These are phyloP conservation scores for Alternaria gansuensis DNA, from an alignment of 2,329 filamentous ascomycete genomes.

Conservation along the genomic window DNA sequence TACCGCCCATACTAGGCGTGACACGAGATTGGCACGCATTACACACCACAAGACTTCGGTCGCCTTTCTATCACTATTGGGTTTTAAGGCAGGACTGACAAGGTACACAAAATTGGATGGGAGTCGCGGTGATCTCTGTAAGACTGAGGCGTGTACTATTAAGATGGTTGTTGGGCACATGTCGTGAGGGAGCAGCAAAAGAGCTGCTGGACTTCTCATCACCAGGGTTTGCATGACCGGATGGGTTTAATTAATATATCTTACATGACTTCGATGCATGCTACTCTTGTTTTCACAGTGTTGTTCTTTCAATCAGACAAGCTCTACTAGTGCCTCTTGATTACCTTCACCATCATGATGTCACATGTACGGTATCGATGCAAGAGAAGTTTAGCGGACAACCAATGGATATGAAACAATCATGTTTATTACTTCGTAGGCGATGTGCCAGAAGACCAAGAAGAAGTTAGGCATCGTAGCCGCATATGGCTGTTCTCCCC, in stretches of 20 bases:
- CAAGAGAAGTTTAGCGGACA: not conserved
- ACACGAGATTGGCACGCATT: not conserved
- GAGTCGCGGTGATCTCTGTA: slow-evolving; percentile 16
- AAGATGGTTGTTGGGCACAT: slow-evolving; percentile 11
- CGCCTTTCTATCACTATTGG: not conserved
- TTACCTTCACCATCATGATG: not conserved
- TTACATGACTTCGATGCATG: slow-evolving; percentile 3
- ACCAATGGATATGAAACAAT: not conserved
- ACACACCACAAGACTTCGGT: slow-evolving; percentile 10
- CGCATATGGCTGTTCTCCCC: slow-evolving; percentile 2
- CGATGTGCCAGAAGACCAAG: not conserved
- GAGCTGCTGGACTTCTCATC: slow-evolving; percentile 4
- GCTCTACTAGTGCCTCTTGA: not conserved
- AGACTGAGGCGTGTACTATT: slow-evolving; percentile 19
- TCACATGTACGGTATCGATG: not conserved
- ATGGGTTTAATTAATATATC: slow-evolving; percentile 19
- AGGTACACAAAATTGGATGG: slow-evolving; percentile 20
- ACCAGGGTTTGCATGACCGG: slow-evolving; percentile 7
- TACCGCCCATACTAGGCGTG: slow-evolving; percentile 30
- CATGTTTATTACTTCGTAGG: not conserved
- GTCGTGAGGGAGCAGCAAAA: slow-evolving; percentile 7
- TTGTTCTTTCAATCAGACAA: not conserved
- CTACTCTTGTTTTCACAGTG: not conserved
- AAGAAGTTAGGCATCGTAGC: slow-evolving; percentile 16
- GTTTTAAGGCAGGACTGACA: slow-evolving; percentile 1